Percentiles rank a stretch among this genome's conserved stretches.
These are phyloP conservation scores for Xylaria sp. DNA, from an alignment of 2,329 filamentous ascomycete species.

Conservation along the genomic window DNA sequence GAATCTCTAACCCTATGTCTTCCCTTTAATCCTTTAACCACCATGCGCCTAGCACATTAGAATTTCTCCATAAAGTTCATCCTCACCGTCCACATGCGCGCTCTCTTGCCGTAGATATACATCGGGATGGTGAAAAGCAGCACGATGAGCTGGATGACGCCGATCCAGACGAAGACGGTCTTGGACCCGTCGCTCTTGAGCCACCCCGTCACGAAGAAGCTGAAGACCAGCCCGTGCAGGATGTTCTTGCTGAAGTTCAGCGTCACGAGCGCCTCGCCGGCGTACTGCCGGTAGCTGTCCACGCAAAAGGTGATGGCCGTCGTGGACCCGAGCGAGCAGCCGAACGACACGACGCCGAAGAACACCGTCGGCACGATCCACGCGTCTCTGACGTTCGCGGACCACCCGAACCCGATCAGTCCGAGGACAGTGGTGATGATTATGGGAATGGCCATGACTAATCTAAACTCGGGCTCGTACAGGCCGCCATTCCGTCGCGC, in stretches of 20 bases:
- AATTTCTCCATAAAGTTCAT: slow-evolving; percentile 87
- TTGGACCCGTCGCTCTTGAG: slow-evolving; percentile 79
- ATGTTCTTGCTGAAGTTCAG: slow-evolving; percentile 96
- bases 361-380: slow-evolving; percentile 96
- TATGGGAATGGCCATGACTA: slow-evolving; percentile 88
- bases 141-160: slow-evolving; percentile 83
- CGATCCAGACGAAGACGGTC: slow-evolving; percentile 83
- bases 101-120: slow-evolving; percentile 93
- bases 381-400: slow-evolving; percentile 74
- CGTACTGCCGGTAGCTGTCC: slow-evolving; percentile 92
- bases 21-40: not conserved
- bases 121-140: slow-evolving; percentile 84
- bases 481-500: slow-evolving; percentile 87
- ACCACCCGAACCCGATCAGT: slow-evolving; percentile 98
- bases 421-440: slow-evolving; percentile 82
- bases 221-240: slow-evolving; percentile 88
- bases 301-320: slow-evolving; percentile 95
- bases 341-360: slow-evolving; percentile 92
- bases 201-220: slow-evolving; percentile 89
- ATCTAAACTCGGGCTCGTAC: slow-evolving; percentile 93
- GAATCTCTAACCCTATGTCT: not conserved
- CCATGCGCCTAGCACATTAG: slow-evolving; percentile 38
- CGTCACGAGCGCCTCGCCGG: slow-evolving; percentile 92
- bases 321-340: slow-evolving; percentile 88
- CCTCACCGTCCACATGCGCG: slow-evolving; percentile 92